These are phyloP conservation scores for Phlebiopsis flavidoalba DNA, from an alignment of 768 basidiomycete genomes.

Conservation along the genomic window DNA sequence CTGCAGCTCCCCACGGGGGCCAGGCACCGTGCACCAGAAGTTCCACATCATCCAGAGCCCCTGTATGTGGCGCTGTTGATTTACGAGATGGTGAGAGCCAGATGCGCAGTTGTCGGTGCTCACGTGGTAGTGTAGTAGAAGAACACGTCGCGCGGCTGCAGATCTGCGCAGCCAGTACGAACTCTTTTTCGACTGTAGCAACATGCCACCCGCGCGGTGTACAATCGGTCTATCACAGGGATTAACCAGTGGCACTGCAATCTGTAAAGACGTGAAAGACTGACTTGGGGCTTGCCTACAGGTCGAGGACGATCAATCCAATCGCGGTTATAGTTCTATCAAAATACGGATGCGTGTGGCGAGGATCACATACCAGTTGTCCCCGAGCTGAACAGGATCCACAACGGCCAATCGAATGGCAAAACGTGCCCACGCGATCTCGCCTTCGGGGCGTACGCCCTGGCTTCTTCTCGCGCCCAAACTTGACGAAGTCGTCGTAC, in stretches of 20 bases:
- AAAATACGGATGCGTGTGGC: not conserved
- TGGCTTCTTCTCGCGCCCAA: constrained; percentile 40
- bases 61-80: constrained; percentile 28
- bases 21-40: constrained; percentile 67
- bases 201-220: constrained; percentile 75
- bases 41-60: constrained; percentile 95
- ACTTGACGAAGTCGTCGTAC: constrained; percentile 49
- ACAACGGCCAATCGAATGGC: constrained; percentile 73
- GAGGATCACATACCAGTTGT: constrained; percentile 56
- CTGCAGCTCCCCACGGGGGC: constrained; percentile 62
- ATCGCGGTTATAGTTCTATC: too few relatives aligned
- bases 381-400: constrained; percentile 83
- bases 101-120: constrained; percentile 16
- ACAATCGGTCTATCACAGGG: constrained; percentile 56
- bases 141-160: constrained; percentile 64
- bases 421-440: constrained; percentile 60
- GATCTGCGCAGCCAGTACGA: constrained; percentile 63
- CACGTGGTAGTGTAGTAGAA: constrained; percentile 83
- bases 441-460: constrained; percentile 48
- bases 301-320: not conserved
- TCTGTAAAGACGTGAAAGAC: constrained; percentile 13
- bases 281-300: constrained; percentile 47
- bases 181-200: constrained; percentile 71
- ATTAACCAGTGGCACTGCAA: constrained; percentile 8
- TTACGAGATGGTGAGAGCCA: not conserved